phyloP scores from a whole-genome alignment of 352 stramenopile species.

The Pythium myriotylum region DNA sequence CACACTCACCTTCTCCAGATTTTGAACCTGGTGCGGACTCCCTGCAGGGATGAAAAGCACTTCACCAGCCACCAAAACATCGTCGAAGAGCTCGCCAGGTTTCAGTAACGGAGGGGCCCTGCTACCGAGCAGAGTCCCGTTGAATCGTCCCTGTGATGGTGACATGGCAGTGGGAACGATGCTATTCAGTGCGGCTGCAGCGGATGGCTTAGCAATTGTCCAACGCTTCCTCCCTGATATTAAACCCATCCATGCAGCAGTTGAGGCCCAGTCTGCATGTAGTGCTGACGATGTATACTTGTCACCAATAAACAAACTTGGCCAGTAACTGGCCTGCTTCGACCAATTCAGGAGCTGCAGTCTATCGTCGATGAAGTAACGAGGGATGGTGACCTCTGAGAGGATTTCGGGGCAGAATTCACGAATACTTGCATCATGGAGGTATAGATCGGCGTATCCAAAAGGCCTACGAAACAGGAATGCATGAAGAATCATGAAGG shows the following conservation, averaged over 20 bases:
- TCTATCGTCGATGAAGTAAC: constrained; percentile 32
- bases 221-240: constrained; percentile 38
- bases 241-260: constrained; percentile 42
- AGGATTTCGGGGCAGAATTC: constrained; percentile 37
- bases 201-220: constrained; percentile 36
- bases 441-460: constrained; percentile 33
- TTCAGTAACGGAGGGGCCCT: constrained; percentile 11
- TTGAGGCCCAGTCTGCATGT: constrained; percentile 38
- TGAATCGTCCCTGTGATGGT: constrained; percentile 24
- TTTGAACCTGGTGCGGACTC: constrained; percentile 41
- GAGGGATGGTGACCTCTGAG: constrained; percentile 27
- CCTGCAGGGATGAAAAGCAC: constrained; percentile 41
- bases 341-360: constrained; percentile 23
- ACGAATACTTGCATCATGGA: constrained; percentile 39
- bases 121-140: constrained; percentile 27
- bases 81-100: constrained; percentile 35
- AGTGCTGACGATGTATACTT: constrained; percentile 32
- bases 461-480: constrained; percentile 14
- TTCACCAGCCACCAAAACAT: constrained; percentile 35
- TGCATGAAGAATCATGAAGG: not conserved
- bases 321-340: constrained; percentile 41
- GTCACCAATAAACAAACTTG: constrained; percentile 43
- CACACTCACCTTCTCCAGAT: constrained; percentile 37
- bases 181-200: constrained; percentile 30
- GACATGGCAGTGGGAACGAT: constrained; percentile 16